Percentiles rank a stretch among this genome's conserved stretches.
Conservation (phyloP, 805 yeast species). For the Yarrowia bubula region DNA sequence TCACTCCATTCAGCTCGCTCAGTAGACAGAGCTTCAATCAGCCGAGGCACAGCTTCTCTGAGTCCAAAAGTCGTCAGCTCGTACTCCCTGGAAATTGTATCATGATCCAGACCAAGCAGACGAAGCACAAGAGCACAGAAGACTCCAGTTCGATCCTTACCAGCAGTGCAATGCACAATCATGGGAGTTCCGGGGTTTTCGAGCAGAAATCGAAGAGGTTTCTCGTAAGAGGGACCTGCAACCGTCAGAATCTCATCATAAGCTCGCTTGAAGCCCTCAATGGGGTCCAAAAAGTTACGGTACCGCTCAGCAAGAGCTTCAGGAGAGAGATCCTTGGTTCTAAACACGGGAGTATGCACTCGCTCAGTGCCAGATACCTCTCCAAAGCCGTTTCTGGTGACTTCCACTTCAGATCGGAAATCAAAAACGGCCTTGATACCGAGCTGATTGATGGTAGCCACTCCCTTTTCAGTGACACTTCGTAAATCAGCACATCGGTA, state of each 20-base stretch:
- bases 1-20: constrained; percentile 39
- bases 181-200: constrained; percentile 54
- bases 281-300: constrained; percentile 53
- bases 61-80: constrained; percentile 67
- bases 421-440: constrained; percentile 62
- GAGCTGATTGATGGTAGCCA: constrained; percentile 40
- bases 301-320: constrained; percentile 58
- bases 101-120: constrained; percentile 62
- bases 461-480: constrained; percentile 52
- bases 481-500: constrained; percentile 66
- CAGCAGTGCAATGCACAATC: constrained; percentile 77
- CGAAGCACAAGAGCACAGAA: constrained; percentile 64
- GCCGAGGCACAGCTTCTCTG: constrained; percentile 30
- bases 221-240: constrained; percentile 44
- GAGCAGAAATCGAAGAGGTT: constrained; percentile 54
- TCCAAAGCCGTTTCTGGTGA: constrained; percentile 44
- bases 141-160: constrained; percentile 83
- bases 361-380: constrained; percentile 48
- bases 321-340: constrained; percentile 58
- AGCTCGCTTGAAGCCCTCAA: constrained; percentile 61
- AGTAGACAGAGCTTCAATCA: constrained; percentile 14
- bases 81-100: constrained; percentile 69
- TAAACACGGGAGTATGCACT: constrained; percentile 58
- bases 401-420: constrained; percentile 61
- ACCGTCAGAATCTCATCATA: constrained; percentile 63